phyloP scores from a whole-genome alignment of 495 filamentous ascomycete species.

The Bryoglossum gracile region DNA sequence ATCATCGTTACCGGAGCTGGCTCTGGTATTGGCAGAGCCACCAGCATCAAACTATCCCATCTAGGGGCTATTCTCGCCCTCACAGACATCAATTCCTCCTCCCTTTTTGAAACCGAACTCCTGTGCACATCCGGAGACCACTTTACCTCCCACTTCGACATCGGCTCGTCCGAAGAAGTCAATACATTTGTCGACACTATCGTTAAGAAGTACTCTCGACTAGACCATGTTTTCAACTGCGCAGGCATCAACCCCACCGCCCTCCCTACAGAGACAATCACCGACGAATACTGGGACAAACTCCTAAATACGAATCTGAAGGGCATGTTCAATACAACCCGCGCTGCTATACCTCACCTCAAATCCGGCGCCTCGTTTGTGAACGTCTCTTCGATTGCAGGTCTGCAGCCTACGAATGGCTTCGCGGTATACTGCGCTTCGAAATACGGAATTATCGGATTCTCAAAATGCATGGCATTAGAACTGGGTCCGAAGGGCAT shows the following conservation, averaged over 20 bases:
- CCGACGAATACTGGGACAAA: slow-evolving; percentile 18
- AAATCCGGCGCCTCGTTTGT: slow-evolving; percentile 14
- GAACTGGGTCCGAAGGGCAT: slow-evolving; percentile 47
- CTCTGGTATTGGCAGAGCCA: slow-evolving; percentile 9
- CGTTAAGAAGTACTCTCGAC: slow-evolving; percentile 25
- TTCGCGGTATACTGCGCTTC: slow-evolving; percentile 45
- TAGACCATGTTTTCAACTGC: slow-evolving; percentile 46
- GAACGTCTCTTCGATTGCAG: slow-evolving; percentile 41
- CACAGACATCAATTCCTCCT: slow-evolving; percentile 35
- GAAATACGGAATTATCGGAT: slow-evolving; percentile 47
- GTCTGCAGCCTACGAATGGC: slow-evolving; percentile 29
- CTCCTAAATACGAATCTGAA: slow-evolving; percentile 28
- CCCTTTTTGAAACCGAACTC: slow-evolving; percentile 15
- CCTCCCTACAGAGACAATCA: slow-evolving; percentile 27
- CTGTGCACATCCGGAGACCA: slow-evolving; percentile 24
- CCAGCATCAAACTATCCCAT: slow-evolving; percentile 29
- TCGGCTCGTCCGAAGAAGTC: slow-evolving; percentile 24
- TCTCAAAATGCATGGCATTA: slow-evolving; percentile 48
- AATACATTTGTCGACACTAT: slow-evolving; percentile 28
- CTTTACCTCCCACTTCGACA: slow-evolving; percentile 31
- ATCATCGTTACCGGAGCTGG: slow-evolving; percentile 43
- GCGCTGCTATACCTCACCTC: slow-evolving; percentile 25
- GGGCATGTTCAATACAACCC: slow-evolving; percentile 31
- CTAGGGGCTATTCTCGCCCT: slow-evolving; percentile 38
- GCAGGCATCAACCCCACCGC: slow-evolving; percentile 44